Evolutionary conservation across 306 rosid species (phyloP), one percentile per base, ranked within the genome.

Genomic region (Acmispon strigosus): DNA sequence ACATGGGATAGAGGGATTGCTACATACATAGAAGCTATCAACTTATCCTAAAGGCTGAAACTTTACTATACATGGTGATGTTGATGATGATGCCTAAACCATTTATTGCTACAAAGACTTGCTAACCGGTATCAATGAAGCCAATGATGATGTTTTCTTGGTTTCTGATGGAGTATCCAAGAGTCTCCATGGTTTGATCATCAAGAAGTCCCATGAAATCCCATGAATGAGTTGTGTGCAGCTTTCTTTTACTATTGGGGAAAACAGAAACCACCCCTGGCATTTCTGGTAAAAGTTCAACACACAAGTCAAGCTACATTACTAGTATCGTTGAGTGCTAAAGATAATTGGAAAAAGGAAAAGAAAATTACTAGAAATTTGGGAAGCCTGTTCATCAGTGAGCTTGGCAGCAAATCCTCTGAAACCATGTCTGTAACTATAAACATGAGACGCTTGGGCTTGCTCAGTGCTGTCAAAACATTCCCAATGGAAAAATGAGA

Each of bases 151-250:
- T 84, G 67, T 90, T 84, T 29, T 82, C 95, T 88, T 90, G 95
- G 80, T 90, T 90, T 72, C 67, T 84, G 51, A 86, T 83, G 64
- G 86, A 83, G 61, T 69, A 90, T 1, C 96, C 96, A 20, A 85
- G 81, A 76, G 82, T 76, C 83, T 84, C 90, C 90, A 86, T 74
- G 32, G 92, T 88, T 74, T 86, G 82, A 45, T 87, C 91, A 12
- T 84, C 90, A 78, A 84, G 37, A 75, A 90, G 92, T 19, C 96
- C 96, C 96, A 90, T 90, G 79, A 90, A 90, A 86, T 88, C 89
- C 96, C 96, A 90, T 7, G 96, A 90, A 81, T 90, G 96, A 55
- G 96, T 90, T 42, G 96, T 90, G 79, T 90, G 96, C 32, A 90
- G 80, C 66, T 49, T 84, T 80, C 95, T 88, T 76, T 81, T 90